Conservation (phyloP, 148 eudicot genomes). For the Chenopodium quinoa region DNA sequence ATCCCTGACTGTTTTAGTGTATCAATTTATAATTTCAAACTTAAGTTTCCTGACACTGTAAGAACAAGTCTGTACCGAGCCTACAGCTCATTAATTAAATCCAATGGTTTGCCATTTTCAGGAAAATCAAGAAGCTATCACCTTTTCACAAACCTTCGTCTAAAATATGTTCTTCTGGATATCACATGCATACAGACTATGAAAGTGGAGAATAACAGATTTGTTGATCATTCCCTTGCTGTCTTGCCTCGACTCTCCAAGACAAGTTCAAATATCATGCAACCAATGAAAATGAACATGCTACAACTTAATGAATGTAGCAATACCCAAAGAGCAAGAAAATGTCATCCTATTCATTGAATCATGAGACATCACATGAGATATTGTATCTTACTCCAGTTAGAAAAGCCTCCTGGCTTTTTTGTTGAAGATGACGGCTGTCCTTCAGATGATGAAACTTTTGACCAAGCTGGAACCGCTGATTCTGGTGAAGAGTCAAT, state of each 20-base stretch:
- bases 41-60: neutral
- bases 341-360: neutral
- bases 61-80: neutral
- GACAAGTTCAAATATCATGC: neutral
- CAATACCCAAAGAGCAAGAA: neutral
- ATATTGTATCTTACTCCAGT: constrained; percentile 52
- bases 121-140: neutral
- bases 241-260: neutral
- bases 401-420: constrained; percentile 50
- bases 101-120: neutral
- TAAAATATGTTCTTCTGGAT: neutral
- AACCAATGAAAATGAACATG: neutral
- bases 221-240: neutral
- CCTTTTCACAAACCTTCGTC: neutral
- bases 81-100: neutral
- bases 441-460: constrained; percentile 32
- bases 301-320: neutral
- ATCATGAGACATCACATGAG: neutral
- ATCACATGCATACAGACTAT: neutral
- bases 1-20: neutral
- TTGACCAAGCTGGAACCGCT: constrained; percentile 47
- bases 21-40: neutral
- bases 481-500: constrained; percentile 51
- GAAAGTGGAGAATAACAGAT: neutral
- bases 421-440: constrained; percentile 60